These are phyloP conservation scores for Micromonas commoda DNA, from an alignment of 139 green algal species.

Conservation along the genomic window DNA sequence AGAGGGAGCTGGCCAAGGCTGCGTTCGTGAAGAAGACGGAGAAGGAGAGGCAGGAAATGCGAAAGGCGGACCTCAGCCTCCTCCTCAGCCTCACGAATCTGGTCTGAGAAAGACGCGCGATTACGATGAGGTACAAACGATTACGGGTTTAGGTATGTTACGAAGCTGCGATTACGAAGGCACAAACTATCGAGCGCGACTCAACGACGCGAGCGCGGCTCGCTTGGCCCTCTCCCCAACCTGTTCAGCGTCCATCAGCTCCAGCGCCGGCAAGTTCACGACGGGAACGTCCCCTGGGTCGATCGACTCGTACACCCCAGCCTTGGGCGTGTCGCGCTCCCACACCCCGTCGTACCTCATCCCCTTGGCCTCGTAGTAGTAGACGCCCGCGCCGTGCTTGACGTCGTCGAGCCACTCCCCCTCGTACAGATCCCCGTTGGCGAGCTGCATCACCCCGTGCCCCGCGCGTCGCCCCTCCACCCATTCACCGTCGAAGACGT, in stretches of 20 bases:
- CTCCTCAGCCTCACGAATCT: slow-evolving; percentile 42
- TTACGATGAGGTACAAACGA: no score
- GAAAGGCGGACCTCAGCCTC: neutral
- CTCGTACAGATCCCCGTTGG: slow-evolving; percentile 59
- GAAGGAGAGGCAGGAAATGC: neutral
- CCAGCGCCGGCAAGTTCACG: neutral
- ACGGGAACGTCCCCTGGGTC: neutral
- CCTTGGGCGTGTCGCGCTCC: slow-evolving; percentile 27
- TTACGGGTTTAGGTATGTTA: no score
- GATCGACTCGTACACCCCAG: slow-evolving; percentile 20
- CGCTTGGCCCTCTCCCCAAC: neutral
- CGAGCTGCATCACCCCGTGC: slow-evolving; percentile 51
- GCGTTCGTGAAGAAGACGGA: neutral
- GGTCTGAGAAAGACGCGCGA: no score
- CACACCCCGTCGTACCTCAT: slow-evolving; percentile 36
- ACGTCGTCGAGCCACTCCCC: slow-evolving; percentile 54
- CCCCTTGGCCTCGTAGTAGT: slow-evolving; percentile 39
- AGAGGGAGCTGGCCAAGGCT: neutral
- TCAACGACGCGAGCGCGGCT: neutral
- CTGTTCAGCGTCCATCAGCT: slow-evolving; percentile 36
- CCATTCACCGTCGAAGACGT: slow-evolving; percentile 66
- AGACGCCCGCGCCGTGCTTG: slow-evolving; percentile 59
- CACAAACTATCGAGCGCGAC: no score
- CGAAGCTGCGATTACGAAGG: no score
- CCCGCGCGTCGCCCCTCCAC: slow-evolving; percentile 43